A percentile compares a stretch with the other conserved stretches of the same genome.
phyloP scores from a whole-genome alignment of 2,329 filamentous ascomycete species.

The Pseudogymnoascus sp. region DNA sequence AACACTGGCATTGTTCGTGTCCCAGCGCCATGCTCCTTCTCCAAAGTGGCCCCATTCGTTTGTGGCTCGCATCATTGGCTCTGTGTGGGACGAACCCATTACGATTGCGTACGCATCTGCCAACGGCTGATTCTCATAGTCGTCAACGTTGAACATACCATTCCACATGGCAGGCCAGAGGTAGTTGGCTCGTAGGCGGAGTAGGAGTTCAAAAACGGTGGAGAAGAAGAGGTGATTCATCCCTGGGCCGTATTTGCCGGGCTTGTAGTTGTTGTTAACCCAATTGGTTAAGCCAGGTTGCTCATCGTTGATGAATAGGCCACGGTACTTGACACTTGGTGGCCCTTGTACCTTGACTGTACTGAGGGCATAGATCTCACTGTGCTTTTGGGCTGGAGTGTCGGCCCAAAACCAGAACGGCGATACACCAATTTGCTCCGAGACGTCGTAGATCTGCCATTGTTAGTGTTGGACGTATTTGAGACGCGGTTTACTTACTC shows the following conservation, averaged over 20 bases:
- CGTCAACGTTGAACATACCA: constrained; percentile 64
- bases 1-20: constrained; percentile 59
- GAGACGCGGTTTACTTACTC: constrained; percentile 33
- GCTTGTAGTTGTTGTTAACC: constrained; percentile 41
- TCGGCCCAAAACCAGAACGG: constrained; percentile 54
- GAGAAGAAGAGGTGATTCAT: constrained; percentile 57
- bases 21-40: constrained; percentile 59
- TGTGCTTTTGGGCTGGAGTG: constrained; percentile 37
- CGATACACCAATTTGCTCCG: constrained; percentile 43
- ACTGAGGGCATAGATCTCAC: constrained; percentile 38
- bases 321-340: constrained; percentile 48
- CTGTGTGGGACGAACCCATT: constrained; percentile 63
- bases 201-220: constrained; percentile 60
- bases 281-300: constrained; percentile 55
- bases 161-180: constrained; percentile 67
- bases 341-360: constrained; percentile 38
- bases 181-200: constrained; percentile 64
- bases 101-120: constrained; percentile 68
- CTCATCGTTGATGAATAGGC: constrained; percentile 53
- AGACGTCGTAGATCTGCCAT: not conserved
- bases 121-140: constrained; percentile 56
- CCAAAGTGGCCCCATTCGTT: constrained; percentile 45
- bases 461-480: not conserved
- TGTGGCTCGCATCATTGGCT: constrained; percentile 57
- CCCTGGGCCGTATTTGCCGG: constrained; percentile 32